phyloP scores from a whole-genome alignment of 257 asterid genomes.

The Echites panduratus region DNA sequence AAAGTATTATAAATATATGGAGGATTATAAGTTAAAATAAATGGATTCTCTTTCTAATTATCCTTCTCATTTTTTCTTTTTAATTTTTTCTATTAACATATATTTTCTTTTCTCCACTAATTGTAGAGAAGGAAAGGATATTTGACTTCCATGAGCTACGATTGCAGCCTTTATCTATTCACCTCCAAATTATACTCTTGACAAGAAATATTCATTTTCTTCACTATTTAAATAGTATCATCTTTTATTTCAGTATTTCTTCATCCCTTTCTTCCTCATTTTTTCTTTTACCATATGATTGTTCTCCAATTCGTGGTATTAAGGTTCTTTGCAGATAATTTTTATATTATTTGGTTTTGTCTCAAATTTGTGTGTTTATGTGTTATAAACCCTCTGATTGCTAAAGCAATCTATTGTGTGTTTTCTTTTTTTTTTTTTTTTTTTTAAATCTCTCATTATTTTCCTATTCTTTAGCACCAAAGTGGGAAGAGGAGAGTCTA shows the following conservation, averaged over 20 bases:
- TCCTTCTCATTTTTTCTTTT: too few relatives aligned
- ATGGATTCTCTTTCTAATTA: too few relatives aligned
- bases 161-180: conserved; percentile 30
- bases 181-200: conserved; percentile 24
- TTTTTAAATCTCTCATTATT: too few relatives aligned
- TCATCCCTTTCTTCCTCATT: background rate
- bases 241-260: background rate
- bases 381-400: background rate
- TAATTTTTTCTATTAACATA: too few relatives aligned
- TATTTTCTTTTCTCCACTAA: too few relatives aligned
- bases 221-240: background rate
- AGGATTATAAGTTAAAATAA: too few relatives aligned
- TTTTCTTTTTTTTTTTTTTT: too few relatives aligned
- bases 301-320: background rate
- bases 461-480: background rate
- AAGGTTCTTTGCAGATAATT: too few relatives aligned
- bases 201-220: conserved; percentile 2
- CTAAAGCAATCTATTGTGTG: background rate
- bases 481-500: background rate
- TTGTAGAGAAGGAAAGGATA: too few relatives aligned
- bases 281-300: background rate
- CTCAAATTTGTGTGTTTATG: background rate
- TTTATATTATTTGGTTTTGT: background rate
- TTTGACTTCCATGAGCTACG: too few relatives aligned
- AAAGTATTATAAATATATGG: too few relatives aligned